phyloP scores from a whole-genome alignment of 129 eudicot species.

The Flaveria bidentis region DNA sequence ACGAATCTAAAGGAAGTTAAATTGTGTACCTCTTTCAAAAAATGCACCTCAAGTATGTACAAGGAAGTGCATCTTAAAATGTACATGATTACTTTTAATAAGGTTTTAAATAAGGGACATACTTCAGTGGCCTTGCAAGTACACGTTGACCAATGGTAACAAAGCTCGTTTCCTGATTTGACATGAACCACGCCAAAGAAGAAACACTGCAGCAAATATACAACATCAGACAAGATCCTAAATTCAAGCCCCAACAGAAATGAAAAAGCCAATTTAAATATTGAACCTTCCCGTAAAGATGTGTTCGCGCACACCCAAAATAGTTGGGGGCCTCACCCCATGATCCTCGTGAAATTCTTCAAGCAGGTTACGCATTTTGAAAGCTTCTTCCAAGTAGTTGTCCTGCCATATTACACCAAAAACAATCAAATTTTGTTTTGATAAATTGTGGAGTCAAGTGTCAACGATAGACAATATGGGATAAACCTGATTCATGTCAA shows the following conservation, averaged over 20 bases:
- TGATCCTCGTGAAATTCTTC: conserved; percentile 98
- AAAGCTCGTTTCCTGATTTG: conserved; percentile 98
- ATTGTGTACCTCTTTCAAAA: conserved; percentile 14
- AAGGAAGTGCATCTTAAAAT: conserved; percentile 23
- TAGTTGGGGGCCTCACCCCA: conserved; percentile 92
- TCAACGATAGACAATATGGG: conserved; percentile 5
- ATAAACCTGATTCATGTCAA: conserved; percentile 96
- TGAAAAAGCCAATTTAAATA: neutral
- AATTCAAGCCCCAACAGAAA: conserved; percentile 25
- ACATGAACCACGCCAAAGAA: conserved; percentile 99
- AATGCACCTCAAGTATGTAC: neutral
- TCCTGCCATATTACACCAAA: conserved; percentile 51
- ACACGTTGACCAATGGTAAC: conserved; percentile 99
- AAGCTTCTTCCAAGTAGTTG: conserved; percentile 98
- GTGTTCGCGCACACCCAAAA: conserved; percentile 97
- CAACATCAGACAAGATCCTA: conserved; percentile 22
- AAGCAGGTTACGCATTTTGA: conserved; percentile 97
- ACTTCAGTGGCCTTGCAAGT: conserved; percentile 97
- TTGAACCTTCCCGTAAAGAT: conserved; percentile 96
- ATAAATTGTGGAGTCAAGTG: neutral
- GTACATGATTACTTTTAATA: conserved; percentile 8
- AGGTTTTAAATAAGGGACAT: conserved; percentile 40
- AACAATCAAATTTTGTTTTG: neutral
- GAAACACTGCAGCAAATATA: conserved; percentile 75
- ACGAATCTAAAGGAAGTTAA: conserved; percentile 1